Evolutionary conservation across 176 grass and related monocot species (phyloP), one percentile per base, ranked within the genome.

Genomic region (Alloteropsis semialata): DNA sequence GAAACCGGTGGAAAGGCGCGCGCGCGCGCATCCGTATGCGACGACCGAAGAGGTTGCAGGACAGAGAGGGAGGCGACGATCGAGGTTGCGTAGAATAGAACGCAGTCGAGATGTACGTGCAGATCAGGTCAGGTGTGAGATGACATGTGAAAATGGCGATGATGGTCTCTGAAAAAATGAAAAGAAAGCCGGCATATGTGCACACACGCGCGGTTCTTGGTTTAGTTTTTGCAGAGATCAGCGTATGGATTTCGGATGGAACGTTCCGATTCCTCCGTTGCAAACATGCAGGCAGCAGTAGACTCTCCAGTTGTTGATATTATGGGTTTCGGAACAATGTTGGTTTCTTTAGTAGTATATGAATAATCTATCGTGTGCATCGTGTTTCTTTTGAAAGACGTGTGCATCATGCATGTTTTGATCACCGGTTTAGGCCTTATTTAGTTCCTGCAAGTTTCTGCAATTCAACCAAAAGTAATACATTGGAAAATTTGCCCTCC

Each of bases 41-140:
- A 19, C 24, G 13, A 30, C 1, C 29, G 28, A 1, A 21, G 59
- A 24, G 33, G 39, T 8, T 44, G 63, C 37, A 8, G 38, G 4
- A 11, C 10, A 8, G 9, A 11, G n/a, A 8, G 9, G 54, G 54
- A 50, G 17, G n/a, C 2, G 30, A 49, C n/a, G n/a, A n/a, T n/a
- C n/a, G n/a, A 67, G 38, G 41, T 89, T 80, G 81, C 81, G 75
- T 84, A 84, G 37, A 29, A 56, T 33, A 50, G 53, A 5, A n/a
- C n/a, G n/a, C n/a, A n/a, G 67, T 64, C 10, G 2, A 48, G 24
- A 5, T 16, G 41, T 48, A 42, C 32, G 39, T 29, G 75, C 38
- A 19, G 62, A 38, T 32, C 33, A 42, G 55, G 45, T 53, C 18
- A 53, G 19, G 15, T 21, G 14, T 6, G 32, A 18, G 12, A 9